Conservation (phyloP, 2,329 filamentous ascomycete species). For the Rutstroemia sp. region DNA sequence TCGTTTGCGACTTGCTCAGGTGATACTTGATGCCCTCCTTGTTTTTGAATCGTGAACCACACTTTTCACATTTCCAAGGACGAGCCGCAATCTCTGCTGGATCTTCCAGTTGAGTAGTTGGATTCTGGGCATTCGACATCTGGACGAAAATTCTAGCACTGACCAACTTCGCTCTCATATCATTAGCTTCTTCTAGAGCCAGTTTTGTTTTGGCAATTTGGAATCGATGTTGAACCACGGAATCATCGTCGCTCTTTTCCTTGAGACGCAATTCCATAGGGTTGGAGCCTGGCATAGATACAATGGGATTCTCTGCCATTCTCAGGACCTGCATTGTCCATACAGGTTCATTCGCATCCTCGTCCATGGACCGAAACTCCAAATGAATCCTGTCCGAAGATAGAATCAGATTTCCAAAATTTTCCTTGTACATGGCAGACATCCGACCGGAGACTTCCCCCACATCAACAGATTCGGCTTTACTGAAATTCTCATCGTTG, state of each 20-base stretch:
- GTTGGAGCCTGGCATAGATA: conserved; percentile 23
- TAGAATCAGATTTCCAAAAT: conserved; percentile 24
- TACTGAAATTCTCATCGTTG: conserved; percentile 3
- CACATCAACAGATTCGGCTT: conserved; percentile 13
- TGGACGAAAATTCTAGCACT: conserved; percentile 17
- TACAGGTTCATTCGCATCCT: conserved; percentile 11
- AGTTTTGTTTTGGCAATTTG: conserved; percentile 12
- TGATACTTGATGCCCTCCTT: conserved; percentile 30
- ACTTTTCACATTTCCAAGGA: conserved; percentile 26
- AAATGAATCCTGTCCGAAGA: conserved; percentile 19
- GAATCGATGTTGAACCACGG: conserved; percentile 20
- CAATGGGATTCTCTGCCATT: conserved; percentile 21
- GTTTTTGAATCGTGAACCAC: conserved; percentile 27
- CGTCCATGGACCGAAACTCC: conserved; percentile 16
- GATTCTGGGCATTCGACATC: conserved; percentile 9
- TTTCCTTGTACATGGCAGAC: conserved; percentile 16
- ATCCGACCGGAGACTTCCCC: conserved; percentile 15
- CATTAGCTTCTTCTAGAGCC: conserved; percentile 16
- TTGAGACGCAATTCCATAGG: conserved; percentile 27
- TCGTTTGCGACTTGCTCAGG: conserved; percentile 22
- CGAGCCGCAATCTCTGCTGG: conserved; percentile 16
- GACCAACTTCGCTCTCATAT: conserved; percentile 25
- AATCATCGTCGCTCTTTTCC: conserved; percentile 8
- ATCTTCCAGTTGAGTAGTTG: conserved; percentile 3
- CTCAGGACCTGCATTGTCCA: conserved; percentile 15